A percentile compares a stretch with the other conserved stretches of the same genome.
These are phyloP conservation scores for Colletotrichum cordylinicola DNA, from an alignment of 2,329 filamentous ascomycete genomes.

Conservation along the genomic window DNA sequence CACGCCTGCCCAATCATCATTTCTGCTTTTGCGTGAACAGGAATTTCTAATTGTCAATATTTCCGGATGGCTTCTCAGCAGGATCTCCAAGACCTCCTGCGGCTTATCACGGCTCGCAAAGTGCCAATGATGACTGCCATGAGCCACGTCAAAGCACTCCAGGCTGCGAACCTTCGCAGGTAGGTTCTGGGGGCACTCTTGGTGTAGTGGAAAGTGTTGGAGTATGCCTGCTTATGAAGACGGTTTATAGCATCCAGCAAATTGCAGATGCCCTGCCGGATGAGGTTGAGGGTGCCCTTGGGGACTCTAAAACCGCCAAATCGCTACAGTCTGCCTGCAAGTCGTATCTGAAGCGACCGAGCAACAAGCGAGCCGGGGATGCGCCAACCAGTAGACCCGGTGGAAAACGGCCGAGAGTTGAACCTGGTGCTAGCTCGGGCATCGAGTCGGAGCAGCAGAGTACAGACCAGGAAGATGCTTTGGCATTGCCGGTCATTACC, in stretches of 20 bases:
- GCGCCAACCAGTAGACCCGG: slow-evolving; percentile 23
- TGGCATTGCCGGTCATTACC: slow-evolving; percentile 62
- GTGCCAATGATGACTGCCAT: slow-evolving; percentile 65
- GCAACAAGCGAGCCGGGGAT: background rate
- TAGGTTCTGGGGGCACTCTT: slow-evolving; percentile 32
- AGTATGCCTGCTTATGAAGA: background rate
- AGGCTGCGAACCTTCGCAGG: slow-evolving; percentile 61
- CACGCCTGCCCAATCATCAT: background rate
- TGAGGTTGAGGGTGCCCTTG: slow-evolving; percentile 50
- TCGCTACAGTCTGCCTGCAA: slow-evolving; percentile 61
- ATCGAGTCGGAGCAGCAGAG: slow-evolving; percentile 11
- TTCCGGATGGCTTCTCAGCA: slow-evolving; percentile 60
- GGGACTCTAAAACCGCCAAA: slow-evolving; percentile 55
- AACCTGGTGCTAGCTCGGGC: slow-evolving; percentile 10
- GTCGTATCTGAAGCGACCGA: slow-evolving; percentile 47
- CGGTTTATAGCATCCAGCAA: slow-evolving; percentile 52
- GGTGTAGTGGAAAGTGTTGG: background rate
- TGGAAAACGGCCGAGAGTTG: slow-evolving; percentile 8
- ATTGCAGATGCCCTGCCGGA: slow-evolving; percentile 56
- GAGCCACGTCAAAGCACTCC: slow-evolving; percentile 62
- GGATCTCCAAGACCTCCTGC: slow-evolving; percentile 66
- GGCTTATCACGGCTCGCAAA: slow-evolving; percentile 64
- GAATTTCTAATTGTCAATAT: background rate
- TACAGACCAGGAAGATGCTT: slow-evolving; percentile 64
- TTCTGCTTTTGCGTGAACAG: background rate